Conservation (phyloP, 176 grass and related monocot genomes). For the Melocanna baccifera region DNA sequence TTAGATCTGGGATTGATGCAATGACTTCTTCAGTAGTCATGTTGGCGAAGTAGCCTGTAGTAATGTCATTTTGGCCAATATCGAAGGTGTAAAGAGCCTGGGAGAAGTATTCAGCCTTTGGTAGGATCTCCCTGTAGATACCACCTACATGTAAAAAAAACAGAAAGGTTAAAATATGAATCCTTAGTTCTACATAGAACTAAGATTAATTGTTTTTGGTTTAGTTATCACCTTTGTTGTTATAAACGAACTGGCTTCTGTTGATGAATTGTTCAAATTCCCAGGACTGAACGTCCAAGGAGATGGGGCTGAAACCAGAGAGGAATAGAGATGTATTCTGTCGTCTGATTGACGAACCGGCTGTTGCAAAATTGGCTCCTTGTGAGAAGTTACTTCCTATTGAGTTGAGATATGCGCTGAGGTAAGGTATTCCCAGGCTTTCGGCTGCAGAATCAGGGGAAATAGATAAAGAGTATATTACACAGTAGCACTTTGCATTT, state of each 20-base stretch:
- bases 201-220: not conserved
- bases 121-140: constrained; percentile 64
- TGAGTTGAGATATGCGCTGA: constrained; percentile 86
- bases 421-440: constrained; percentile 64
- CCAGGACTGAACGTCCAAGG: constrained; percentile 85
- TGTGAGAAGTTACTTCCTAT: constrained; percentile 81
- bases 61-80: constrained; percentile 95
- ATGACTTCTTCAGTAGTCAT: constrained; percentile 59
- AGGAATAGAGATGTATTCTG: constrained; percentile 72
- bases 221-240: constrained; percentile 43
- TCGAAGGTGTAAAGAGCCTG: constrained; percentile 93
- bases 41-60: constrained; percentile 68
- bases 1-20: constrained; percentile 68
- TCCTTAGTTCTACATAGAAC: not conserved
- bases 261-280: constrained; percentile 78
- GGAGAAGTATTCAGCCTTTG: constrained; percentile 71
- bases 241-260: constrained; percentile 60
- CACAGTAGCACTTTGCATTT: not conserved
- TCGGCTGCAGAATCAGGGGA: constrained; percentile 42
- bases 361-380: constrained; percentile 90
- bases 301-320: constrained; percentile 82
- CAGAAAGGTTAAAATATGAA: not conserved
- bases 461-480: not conserved
- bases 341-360: constrained; percentile 74
- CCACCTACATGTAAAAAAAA: constrained; percentile 38